Evolutionary conservation across 257 asterid species (phyloP).

Genomic region (Capsicum baccatum): DNA sequence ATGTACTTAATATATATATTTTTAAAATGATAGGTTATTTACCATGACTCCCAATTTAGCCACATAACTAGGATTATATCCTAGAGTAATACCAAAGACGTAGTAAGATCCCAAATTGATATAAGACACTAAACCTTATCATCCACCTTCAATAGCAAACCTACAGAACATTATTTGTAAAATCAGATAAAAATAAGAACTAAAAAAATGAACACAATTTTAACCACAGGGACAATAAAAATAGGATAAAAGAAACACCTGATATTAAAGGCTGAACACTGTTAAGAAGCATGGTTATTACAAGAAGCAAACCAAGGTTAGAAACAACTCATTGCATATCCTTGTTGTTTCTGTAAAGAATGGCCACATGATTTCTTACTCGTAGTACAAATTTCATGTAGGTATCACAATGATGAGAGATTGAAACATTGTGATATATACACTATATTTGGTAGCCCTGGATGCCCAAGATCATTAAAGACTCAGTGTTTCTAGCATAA

Average conservation of each 20-base stretch:
- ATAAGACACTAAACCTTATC: slow-evolving; percentile 80
- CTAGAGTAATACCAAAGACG: slow-evolving; percentile 68
- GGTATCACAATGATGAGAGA: slow-evolving; percentile 63
- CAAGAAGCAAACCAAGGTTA: slow-evolving; percentile 65
- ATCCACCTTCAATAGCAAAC: slow-evolving; percentile 83
- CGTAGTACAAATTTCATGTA: slow-evolving; percentile 62
- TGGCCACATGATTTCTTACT: slow-evolving; percentile 51
- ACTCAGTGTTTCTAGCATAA: slow-evolving; percentile 37
- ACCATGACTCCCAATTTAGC: slow-evolving; percentile 65
- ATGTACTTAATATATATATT: background rate
- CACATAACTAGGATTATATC: slow-evolving; percentile 62
- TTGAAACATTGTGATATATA: slow-evolving; percentile 56
- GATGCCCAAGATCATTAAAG: slow-evolving; percentile 75
- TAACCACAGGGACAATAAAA: background rate
- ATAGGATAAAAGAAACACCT: slow-evolving; percentile 39
- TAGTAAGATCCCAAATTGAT: slow-evolving; percentile 78
- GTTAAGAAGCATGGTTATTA: slow-evolving; percentile 79
- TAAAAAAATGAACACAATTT: background rate
- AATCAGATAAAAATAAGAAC: background rate
- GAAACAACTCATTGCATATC: slow-evolving; percentile 70
- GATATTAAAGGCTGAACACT: slow-evolving; percentile 88
- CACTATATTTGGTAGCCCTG: slow-evolving; percentile 70
- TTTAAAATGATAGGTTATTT: slow-evolving; percentile 20
- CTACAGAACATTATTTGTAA: slow-evolving; percentile 37
- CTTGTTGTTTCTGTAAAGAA: slow-evolving; percentile 61